Conservation (phyloP, 2,329 filamentous ascomycete species). For the Colletotrichum echinochloae region DNA sequence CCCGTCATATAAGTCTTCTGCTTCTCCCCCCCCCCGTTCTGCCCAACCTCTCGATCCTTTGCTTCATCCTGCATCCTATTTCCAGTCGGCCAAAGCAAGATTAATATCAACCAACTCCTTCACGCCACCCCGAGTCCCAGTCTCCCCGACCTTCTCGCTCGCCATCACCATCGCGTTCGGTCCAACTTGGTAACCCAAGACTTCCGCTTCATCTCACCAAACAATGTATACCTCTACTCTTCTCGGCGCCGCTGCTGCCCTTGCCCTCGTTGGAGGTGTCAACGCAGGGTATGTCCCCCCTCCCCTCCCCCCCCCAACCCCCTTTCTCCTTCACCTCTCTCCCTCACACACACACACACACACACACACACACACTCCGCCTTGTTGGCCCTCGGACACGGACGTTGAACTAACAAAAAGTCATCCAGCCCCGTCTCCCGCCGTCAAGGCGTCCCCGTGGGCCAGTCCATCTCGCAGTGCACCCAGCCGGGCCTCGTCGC, state of each 20-base stretch:
- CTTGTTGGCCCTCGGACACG: slow-evolving; percentile 1
- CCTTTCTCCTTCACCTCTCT: too few relatives aligned
- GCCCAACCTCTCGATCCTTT: slow-evolving; percentile 10
- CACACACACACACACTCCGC: too few relatives aligned
- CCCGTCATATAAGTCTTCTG: slow-evolving; percentile 25
- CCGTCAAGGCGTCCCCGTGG: slow-evolving; percentile 22
- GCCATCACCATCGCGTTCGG: not conserved
- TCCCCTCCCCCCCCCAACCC: too few relatives aligned
- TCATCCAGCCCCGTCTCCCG: slow-evolving; percentile 25
- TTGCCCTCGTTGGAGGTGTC: slow-evolving; percentile 20
- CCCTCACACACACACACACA: too few relatives aligned
- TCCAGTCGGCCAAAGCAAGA: not conserved
- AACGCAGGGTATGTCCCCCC: slow-evolving; percentile 29
- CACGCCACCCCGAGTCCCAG: not conserved
- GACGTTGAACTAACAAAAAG: slow-evolving; percentile 25
- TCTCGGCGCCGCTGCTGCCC: slow-evolving; percentile 19
- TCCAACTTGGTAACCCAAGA: not conserved
- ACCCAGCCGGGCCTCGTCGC: slow-evolving; percentile 53
- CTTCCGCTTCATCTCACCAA: not conserved
- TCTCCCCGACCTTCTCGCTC: not conserved
- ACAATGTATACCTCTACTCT: slow-evolving; percentile 27
- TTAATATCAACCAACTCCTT: slow-evolving; percentile 9
- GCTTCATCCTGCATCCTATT: slow-evolving; percentile 10
- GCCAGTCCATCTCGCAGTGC: slow-evolving; percentile 44
- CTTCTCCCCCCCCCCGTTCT: not conserved